A percentile compares a stretch with the other conserved stretches of the same genome.
These are phyloP conservation scores for Thinopyrum elongatum DNA, from an alignment of 176 grass and related monocot genomes.

Conservation along the genomic window DNA sequence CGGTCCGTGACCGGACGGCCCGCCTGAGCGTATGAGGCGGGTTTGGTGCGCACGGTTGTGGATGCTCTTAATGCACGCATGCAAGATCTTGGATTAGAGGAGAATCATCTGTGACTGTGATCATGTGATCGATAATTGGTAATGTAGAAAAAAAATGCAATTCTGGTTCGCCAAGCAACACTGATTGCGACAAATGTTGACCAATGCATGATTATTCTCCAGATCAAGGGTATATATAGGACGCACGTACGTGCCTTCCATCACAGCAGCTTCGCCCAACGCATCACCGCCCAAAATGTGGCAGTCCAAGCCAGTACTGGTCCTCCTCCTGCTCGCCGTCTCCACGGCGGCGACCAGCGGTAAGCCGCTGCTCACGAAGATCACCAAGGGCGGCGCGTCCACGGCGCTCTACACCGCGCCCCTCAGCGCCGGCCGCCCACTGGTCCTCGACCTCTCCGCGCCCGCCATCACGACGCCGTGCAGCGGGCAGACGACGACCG, in stretches of 20 bases:
- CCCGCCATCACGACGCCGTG: constrained; percentile 24
- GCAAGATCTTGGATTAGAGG: not conserved
- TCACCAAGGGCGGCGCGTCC: constrained; percentile 33
- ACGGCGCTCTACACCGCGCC: constrained; percentile 32
- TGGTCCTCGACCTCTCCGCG: constrained; percentile 52
- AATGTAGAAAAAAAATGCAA: not conserved
- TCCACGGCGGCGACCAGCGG: constrained; percentile 5
- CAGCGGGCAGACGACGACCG: not conserved
- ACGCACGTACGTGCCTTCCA: not conserved
- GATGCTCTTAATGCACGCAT: not conserved
- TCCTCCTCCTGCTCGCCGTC: not conserved
- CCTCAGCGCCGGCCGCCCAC: not conserved
- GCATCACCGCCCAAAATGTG: not conserved
- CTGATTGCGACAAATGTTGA: not conserved
- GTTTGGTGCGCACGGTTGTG: too few relatives aligned
- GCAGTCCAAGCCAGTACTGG: not conserved
- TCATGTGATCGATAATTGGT: too few relatives aligned
- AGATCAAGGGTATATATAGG: not conserved
- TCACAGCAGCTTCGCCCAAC: not conserved
- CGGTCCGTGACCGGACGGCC: too few relatives aligned
- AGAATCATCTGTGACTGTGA: not conserved
- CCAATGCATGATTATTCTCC: not conserved
- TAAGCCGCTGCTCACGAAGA: constrained; percentile 29
- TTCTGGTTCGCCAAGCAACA: not conserved
- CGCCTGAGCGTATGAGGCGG: too few relatives aligned